A percentile compares a stretch with the other conserved stretches of the same genome.
Evolutionary conservation across 2,329 filamentous ascomycete species (phyloP).

Genomic region (Emericellopsis atlantica): DNA sequence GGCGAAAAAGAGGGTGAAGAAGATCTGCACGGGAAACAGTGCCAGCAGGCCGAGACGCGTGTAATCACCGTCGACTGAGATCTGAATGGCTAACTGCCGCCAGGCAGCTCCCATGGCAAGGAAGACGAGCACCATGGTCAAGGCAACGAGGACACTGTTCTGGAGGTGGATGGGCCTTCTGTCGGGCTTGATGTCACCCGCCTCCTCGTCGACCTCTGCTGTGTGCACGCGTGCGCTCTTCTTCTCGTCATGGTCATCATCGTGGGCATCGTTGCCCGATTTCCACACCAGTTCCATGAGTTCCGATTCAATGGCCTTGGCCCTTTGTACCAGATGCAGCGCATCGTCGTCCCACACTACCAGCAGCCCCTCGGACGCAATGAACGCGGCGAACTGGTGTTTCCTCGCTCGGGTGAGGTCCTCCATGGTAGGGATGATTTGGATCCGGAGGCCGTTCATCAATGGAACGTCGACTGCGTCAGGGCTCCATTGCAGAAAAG

Average conservation of each 20-base stretch:
- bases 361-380: constrained; percentile 57
- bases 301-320: constrained; percentile 61
- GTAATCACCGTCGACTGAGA: constrained; percentile 50
- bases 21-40: constrained; percentile 59
- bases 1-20: constrained; percentile 73
- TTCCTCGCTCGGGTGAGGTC: constrained; percentile 61
- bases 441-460: constrained; percentile 63
- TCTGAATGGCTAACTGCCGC: constrained; percentile 56
- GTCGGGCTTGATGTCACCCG: constrained; percentile 51
- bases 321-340: constrained; percentile 54
- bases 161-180: constrained; percentile 54
- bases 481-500: constrained; percentile 61
- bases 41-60: constrained; percentile 51
- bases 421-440: constrained; percentile 60
- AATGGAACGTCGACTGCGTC: constrained; percentile 64
- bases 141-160: constrained; percentile 55
- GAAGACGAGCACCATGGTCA: constrained; percentile 54
- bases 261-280: constrained; percentile 40
- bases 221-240: constrained; percentile 29
- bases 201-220: constrained; percentile 58
- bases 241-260: constrained; percentile 32
- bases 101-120: constrained; percentile 57
- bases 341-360: constrained; percentile 78
- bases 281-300: constrained; percentile 70
- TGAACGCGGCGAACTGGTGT: constrained; percentile 70